A percentile compares a stretch with the other conserved stretches of the same genome.
Evolutionary conservation across 2,329 filamentous ascomycete genomes (phyloP).

Genomic region (Arthrinium phaeospermum): DNA sequence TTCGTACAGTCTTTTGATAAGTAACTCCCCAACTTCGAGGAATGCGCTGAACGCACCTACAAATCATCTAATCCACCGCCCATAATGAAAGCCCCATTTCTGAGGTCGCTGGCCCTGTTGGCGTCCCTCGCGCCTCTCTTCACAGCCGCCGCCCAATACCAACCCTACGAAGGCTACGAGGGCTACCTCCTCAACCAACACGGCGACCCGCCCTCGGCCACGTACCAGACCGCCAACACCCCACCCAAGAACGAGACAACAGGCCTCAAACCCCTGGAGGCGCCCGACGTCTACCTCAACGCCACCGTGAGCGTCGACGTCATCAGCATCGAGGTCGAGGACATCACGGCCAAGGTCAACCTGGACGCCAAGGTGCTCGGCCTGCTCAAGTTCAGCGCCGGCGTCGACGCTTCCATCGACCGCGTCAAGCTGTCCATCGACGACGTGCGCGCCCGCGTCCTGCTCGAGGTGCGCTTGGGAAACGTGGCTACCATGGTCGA

Average conservation of each 20-base stretch:
- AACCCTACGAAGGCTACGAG: constrained; percentile 50
- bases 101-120: constrained; percentile 24
- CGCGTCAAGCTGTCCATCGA: constrained; percentile 61
- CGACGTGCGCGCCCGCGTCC: constrained; percentile 62
- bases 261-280: constrained; percentile 48
- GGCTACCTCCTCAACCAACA: constrained; percentile 59
- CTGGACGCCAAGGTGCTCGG: constrained; percentile 63
- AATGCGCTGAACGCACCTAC: no score
- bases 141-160: constrained; percentile 22
- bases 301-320: constrained; percentile 62
- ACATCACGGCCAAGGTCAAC: constrained; percentile 65
- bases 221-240: constrained; percentile 59
- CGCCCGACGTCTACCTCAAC: constrained; percentile 66
- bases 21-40: no score
- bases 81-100: constrained; percentile 32
- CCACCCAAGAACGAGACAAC: constrained; percentile 42
- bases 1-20: no score
- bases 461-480: constrained; percentile 62
- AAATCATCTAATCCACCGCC: background rate
- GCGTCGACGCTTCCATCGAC: constrained; percentile 64
- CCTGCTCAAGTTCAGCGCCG: constrained; percentile 65
- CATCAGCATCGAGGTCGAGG: constrained; percentile 63
- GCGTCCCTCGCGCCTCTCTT: constrained; percentile 29
- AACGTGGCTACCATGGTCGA: constrained; percentile 65
- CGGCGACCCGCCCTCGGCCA: constrained; percentile 54